These are phyloP conservation scores for Tetrahymena elliotti DNA, from an alignment of 73 alveolate genomes.

Conservation along the genomic window DNA sequence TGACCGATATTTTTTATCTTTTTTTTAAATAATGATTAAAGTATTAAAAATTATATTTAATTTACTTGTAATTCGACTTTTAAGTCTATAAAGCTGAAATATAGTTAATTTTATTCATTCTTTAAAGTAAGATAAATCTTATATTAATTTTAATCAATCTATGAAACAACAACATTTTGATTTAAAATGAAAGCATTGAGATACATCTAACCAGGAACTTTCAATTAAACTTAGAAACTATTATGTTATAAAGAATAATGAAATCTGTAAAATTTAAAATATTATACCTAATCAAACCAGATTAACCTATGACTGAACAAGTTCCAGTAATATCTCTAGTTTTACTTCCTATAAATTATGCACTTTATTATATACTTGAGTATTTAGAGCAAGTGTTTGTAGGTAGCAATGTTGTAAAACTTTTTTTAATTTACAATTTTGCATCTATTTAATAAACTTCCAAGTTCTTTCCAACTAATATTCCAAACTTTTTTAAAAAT, in stretches of 20 bases:
- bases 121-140: not conserved
- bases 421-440: not conserved
- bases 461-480: not conserved
- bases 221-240: not conserved
- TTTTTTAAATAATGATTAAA: not conserved
- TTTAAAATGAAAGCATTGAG: not conserved
- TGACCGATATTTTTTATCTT: not conserved
- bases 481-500: not conserved
- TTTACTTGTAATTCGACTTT: not conserved
- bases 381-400: not conserved
- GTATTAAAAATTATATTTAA: not conserved
- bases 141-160: not conserved
- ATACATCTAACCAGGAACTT: not conserved
- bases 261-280: not conserved
- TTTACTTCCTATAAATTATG: not conserved
- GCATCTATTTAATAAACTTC: not conserved
- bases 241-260: not conserved
- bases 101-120: not conserved
- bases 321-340: not conserved
- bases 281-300: not conserved
- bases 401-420: not conserved
- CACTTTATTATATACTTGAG: not conserved
- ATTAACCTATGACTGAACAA: not conserved
- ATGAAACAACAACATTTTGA: not conserved
- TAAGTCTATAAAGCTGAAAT: not conserved